These are phyloP conservation scores for Neurospora cerealis DNA, from an alignment of 495 filamentous ascomycete genomes.

Conservation along the genomic window DNA sequence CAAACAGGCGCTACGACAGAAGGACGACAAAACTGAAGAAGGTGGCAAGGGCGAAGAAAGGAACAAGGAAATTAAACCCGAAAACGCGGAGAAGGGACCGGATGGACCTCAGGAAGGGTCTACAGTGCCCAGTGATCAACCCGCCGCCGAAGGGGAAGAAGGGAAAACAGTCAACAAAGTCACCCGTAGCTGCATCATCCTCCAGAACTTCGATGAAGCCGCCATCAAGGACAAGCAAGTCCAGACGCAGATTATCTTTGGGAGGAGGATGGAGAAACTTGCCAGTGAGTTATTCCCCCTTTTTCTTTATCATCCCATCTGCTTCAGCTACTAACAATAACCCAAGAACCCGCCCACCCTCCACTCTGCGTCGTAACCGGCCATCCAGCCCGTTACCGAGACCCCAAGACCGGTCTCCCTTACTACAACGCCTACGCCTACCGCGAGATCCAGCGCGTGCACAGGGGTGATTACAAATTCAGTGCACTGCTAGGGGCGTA, in stretches of 20 bases:
- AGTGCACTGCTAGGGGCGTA: slow-evolving; percentile 68
- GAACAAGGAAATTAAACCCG: background rate
- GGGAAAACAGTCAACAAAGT: slow-evolving; percentile 12
- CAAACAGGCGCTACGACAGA: background rate
- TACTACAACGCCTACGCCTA: slow-evolving; percentile 69
- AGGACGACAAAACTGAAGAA: background rate
- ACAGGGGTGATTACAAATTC: slow-evolving; percentile 59
- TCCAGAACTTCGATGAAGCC: slow-evolving; percentile 46
- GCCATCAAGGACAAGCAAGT: slow-evolving; percentile 44
- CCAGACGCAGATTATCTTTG: slow-evolving; percentile 44
- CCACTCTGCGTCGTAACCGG: slow-evolving; percentile 70
- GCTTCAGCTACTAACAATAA: slow-evolving; percentile 12
- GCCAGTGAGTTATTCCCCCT: slow-evolving; percentile 28
- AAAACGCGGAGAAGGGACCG: background rate
- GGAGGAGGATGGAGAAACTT: slow-evolving; percentile 42
- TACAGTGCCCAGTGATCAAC: slow-evolving; percentile 5
- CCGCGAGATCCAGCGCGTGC: slow-evolving; percentile 57
- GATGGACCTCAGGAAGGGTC: slow-evolving; percentile 16
- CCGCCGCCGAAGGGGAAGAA: slow-evolving; percentile 13
- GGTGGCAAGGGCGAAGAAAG: background rate
- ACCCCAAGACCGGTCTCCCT: slow-evolving; percentile 65
- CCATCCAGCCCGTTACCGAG: slow-evolving; percentile 64
- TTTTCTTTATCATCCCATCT: too few species aligned
- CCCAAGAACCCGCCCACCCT: slow-evolving; percentile 33
- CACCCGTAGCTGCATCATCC: slow-evolving; percentile 43